A percentile compares a stretch with the other conserved stretches of the same genome.
Conservation (phyloP, 352 stramenopile species). For the Pythium dissotocum region DNA sequence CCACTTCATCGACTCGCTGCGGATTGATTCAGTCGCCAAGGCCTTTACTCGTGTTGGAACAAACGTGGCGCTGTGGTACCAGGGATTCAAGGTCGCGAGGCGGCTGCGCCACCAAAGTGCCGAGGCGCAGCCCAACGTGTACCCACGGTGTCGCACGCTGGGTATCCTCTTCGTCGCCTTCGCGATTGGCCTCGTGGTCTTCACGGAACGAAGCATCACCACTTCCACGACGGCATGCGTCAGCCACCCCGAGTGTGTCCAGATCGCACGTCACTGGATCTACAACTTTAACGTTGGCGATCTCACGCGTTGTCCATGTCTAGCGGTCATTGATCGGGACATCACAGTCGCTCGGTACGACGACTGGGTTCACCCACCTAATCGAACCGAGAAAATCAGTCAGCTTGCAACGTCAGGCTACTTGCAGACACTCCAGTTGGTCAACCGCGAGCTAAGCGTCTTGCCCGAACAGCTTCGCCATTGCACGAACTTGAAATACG, state of each 20-base stretch:
- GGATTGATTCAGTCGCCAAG: not conserved
- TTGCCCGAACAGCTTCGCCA: not conserved
- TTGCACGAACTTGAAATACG: not conserved
- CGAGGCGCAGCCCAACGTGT: not conserved
- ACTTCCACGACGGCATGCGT: not conserved
- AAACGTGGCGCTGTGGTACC: conserved; percentile 1
- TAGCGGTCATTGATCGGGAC: conserved; percentile 9
- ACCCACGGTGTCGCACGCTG: not conserved
- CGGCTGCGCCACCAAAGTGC: not conserved
- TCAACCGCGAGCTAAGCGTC: not conserved
- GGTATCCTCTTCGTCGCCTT: not conserved
- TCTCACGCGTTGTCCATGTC: not conserved
- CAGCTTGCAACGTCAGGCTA: conserved; percentile 6
- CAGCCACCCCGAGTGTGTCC: conserved; percentile 4
- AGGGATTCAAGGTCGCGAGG: not conserved
- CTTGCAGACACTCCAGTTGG: not conserved
- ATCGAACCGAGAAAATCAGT: not conserved
- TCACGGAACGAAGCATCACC: conserved; percentile 1
- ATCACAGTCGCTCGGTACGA: conserved; percentile 1
- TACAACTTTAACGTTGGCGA: not conserved
- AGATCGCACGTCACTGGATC: not conserved
- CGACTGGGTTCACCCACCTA: not conserved
- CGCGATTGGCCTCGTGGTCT: not conserved
- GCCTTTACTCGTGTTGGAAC: conserved; percentile 1
- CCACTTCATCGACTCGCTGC: not conserved